A percentile compares a stretch with the other conserved stretches of the same genome.
Evolutionary conservation across 2,329 filamentous ascomycete genomes (phyloP).

Genomic region (Sordariomycetes sp.): DNA sequence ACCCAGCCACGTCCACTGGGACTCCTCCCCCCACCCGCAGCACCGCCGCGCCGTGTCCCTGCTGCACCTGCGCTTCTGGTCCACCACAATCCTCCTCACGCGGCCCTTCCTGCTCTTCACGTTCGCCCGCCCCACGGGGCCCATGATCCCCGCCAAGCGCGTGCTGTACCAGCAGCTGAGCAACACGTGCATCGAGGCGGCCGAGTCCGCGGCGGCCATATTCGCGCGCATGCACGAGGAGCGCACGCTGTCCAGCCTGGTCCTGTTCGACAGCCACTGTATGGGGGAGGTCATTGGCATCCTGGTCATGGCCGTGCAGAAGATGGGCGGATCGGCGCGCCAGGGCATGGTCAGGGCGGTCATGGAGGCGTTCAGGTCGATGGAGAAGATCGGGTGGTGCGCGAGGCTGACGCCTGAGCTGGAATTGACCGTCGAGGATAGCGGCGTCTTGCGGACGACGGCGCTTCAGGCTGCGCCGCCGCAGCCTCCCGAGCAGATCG

Average conservation of each 20-base stretch:
- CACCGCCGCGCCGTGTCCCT: neutral
- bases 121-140: neutral
- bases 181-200: slow-evolving; percentile 1
- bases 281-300: neutral
- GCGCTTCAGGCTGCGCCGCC: neutral
- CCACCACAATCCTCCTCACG: neutral
- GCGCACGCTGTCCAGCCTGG: neutral
- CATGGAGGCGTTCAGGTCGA: neutral
- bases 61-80: neutral
- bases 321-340: neutral
- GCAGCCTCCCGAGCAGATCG: neutral
- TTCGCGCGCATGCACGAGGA: neutral
- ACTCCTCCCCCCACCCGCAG: neutral
- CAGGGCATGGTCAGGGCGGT: neutral
- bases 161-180: neutral
- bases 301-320: slow-evolving; percentile 1
- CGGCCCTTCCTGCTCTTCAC: slow-evolving; percentile 1
- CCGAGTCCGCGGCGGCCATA: neutral
- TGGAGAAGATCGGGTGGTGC: slow-evolving; percentile 3
- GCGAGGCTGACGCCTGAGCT: neutral
- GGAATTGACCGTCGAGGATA: neutral
- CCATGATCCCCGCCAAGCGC: neutral
- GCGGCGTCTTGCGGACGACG: neutral
- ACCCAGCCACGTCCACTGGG: neutral
- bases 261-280: neutral